A percentile compares a stretch with the other conserved stretches of the same genome.
Conservation (phyloP, 768 basidiomycete genomes). For the Chlorophyllum brunneum region DNA sequence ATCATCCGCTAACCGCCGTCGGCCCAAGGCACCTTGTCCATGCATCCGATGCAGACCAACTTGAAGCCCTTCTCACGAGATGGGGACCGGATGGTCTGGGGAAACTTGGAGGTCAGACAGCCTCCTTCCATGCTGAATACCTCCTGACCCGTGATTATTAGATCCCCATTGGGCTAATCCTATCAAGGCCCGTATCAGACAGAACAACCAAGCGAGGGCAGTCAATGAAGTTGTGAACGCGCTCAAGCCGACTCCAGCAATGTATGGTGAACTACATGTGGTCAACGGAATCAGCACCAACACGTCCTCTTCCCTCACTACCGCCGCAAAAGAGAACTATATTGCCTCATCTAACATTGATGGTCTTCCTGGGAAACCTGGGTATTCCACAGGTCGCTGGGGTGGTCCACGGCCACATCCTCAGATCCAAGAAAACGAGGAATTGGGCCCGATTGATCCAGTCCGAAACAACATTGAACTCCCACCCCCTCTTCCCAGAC, state of each 20-base stretch:
- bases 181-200: slow-evolving; percentile 75
- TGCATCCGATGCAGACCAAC: slow-evolving; percentile 87
- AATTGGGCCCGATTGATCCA: slow-evolving; percentile 29
- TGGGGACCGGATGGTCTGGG: slow-evolving; percentile 90
- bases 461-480: slow-evolving; percentile 28
- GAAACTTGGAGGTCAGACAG: slow-evolving; percentile 73
- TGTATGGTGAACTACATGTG: slow-evolving; percentile 58
- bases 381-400: slow-evolving; percentile 60
- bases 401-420: slow-evolving; percentile 60
- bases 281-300: slow-evolving; percentile 74
- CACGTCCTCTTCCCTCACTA: slow-evolving; percentile 70
- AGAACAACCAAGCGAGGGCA: slow-evolving; percentile 63
- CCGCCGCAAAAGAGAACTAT: slow-evolving; percentile 68
- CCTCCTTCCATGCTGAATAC: slow-evolving; percentile 14
- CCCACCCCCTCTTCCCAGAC: slow-evolving; percentile 41
- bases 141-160: slow-evolving; percentile 28
- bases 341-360: slow-evolving; percentile 41
- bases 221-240: slow-evolving; percentile 77
- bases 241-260: slow-evolving; percentile 51
- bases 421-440: slow-evolving; percentile 62
- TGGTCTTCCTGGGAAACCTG: slow-evolving; percentile 51
- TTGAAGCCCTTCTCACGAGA: slow-evolving; percentile 78
- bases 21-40: slow-evolving; percentile 76
- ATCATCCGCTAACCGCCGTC: slow-evolving; percentile 19
- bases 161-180: slow-evolving; percentile 88